Conservation (phyloP, 352 stramenopile genomes). For the Halophytophthora polymorphica region DNA sequence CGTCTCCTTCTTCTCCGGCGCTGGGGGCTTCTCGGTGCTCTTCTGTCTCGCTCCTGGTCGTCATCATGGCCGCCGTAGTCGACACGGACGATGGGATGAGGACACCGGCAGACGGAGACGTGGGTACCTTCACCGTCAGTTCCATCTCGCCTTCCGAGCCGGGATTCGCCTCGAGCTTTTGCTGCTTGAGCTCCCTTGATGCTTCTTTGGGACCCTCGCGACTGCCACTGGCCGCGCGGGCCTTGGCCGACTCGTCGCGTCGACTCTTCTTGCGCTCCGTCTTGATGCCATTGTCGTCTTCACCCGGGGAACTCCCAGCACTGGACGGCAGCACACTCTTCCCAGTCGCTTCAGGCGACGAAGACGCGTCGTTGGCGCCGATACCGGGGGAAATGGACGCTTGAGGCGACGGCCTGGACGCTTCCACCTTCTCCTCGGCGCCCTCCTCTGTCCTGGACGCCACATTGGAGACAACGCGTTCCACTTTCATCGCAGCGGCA, state of each 20-base stretch:
- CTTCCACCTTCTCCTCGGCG: not conserved
- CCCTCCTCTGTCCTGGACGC: not conserved
- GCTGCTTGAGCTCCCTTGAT: not conserved
- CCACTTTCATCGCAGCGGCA: conserved; percentile 3
- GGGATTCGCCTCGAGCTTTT: conserved; percentile 2
- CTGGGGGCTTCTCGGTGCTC: conserved; percentile 28
- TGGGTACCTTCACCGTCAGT: conserved; percentile 30
- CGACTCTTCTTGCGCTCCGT: too few species aligned
- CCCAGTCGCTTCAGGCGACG: too few species aligned
- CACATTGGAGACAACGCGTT: not conserved
- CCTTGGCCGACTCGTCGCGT: too few species aligned
- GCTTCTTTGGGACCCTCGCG: not conserved
- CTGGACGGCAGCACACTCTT: too few species aligned
- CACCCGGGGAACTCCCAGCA: too few species aligned
- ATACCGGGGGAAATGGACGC: too few species aligned
- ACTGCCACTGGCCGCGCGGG: too few species aligned
- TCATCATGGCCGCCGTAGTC: not conserved
- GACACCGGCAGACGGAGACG: conserved; percentile 15
- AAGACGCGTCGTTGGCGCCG: too few species aligned
- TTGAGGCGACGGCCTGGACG: not conserved
- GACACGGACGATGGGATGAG: conserved; percentile 16
- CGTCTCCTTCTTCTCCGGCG: conserved; percentile 47
- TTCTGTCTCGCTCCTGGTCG: conserved; percentile 1
- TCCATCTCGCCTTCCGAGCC: conserved; percentile 1
- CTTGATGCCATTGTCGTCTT: too few species aligned